Percentiles rank a stretch among this genome's conserved stretches.
Evolutionary conservation across 495 filamentous ascomycete species (phyloP).

Genomic region (Schizothecium vesticola): DNA sequence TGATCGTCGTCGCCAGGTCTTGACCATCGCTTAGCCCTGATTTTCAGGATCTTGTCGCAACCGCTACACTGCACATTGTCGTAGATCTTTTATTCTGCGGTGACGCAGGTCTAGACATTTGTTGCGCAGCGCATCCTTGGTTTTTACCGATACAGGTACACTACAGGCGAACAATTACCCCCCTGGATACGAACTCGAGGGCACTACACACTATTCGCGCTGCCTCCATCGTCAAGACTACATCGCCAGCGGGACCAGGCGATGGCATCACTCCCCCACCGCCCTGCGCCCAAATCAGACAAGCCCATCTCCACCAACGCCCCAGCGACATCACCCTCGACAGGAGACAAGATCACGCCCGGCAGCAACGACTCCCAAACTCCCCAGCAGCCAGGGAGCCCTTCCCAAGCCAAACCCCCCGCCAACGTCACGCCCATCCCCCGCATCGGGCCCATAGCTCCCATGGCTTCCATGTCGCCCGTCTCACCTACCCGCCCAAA

Average conservation of each 20-base stretch:
- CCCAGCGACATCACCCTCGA: neutral
- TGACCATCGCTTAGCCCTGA: neutral
- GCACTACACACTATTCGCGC: neutral
- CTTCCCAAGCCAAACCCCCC: constrained; percentile 16
- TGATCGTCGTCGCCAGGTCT: neutral
- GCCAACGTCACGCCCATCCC: constrained; percentile 32
- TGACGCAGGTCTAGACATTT: neutral
- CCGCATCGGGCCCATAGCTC: constrained; percentile 24
- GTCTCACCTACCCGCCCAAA: constrained; percentile 15
- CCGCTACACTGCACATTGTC: neutral
- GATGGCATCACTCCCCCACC: neutral
- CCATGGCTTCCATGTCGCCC: constrained; percentile 8
- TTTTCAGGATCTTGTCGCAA: neutral
- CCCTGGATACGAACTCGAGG: neutral
- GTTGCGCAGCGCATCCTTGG: neutral
- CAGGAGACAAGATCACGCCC: constrained; percentile 1
- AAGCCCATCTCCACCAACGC: neutral
- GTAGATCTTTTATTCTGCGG: neutral
- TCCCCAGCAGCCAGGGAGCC: neutral
- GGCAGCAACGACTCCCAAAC: constrained; percentile 1
- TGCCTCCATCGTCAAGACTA: neutral
- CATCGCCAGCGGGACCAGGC: neutral
- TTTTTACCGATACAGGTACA: neutral
- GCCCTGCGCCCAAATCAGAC: neutral
- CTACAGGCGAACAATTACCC: neutral